Conservation (phyloP, 768 basidiomycete species). For the Trametes punicea region DNA sequence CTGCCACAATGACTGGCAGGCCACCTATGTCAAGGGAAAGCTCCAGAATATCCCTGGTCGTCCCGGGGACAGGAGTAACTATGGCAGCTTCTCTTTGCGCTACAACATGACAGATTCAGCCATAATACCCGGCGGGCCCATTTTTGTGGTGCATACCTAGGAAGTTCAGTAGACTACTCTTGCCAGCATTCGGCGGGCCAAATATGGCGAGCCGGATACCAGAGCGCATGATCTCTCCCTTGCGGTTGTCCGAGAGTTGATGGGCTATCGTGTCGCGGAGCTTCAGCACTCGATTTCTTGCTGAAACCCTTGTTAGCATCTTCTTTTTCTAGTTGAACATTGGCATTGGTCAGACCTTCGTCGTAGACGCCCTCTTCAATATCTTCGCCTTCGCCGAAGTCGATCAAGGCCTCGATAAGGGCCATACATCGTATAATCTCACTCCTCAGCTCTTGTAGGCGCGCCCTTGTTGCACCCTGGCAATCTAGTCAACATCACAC, state of each 20-base stretch:
- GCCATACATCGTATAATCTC: slow-evolving; percentile 73
- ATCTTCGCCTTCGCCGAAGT: slow-evolving; percentile 91
- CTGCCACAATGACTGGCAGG: slow-evolving; percentile 73
- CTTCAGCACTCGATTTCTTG: slow-evolving; percentile 44
- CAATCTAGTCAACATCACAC: not conserved
- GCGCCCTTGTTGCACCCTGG: slow-evolving; percentile 60
- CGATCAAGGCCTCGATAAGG: slow-evolving; percentile 83
- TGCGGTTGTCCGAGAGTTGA: slow-evolving; percentile 65
- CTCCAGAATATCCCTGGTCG: slow-evolving; percentile 85
- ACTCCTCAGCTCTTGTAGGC: slow-evolving; percentile 60
- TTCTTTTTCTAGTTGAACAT: not conserved
- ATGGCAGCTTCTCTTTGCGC: slow-evolving; percentile 88
- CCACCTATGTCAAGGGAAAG: slow-evolving; percentile 87
- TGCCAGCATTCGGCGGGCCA: slow-evolving; percentile 93
- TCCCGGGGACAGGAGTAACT: slow-evolving; percentile 83
- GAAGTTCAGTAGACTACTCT: slow-evolving; percentile 84
- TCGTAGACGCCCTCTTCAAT: slow-evolving; percentile 80
- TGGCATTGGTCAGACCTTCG: slow-evolving; percentile 44
- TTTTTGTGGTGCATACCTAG: slow-evolving; percentile 55
- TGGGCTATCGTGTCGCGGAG: slow-evolving; percentile 50
- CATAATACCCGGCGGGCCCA: not conserved
- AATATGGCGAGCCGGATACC: slow-evolving; percentile 86
- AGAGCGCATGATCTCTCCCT: slow-evolving; percentile 80
- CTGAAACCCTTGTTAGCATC: slow-evolving; percentile 34
- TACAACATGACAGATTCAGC: slow-evolving; percentile 28